phyloP scores from a whole-genome alignment of 176 grass and related monocot genomes.

The Lolium multiflorum region DNA sequence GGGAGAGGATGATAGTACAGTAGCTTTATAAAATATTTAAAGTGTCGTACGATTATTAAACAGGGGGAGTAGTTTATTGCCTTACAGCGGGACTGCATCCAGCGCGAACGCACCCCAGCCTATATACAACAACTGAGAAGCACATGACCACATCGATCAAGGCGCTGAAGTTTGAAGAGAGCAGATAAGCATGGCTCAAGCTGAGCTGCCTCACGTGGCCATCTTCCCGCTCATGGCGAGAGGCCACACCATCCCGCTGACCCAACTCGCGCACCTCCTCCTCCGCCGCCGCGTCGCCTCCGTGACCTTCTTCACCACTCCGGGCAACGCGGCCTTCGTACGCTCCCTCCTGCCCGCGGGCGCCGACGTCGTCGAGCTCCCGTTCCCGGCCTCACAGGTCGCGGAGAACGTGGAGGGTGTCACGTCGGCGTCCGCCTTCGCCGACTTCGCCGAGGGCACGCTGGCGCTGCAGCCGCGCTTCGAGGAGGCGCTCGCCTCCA shows the following conservation, averaged over 20 bases:
- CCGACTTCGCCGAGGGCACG: conserved; percentile 26
- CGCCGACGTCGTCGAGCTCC: conserved; percentile 42
- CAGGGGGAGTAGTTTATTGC: too few species aligned
- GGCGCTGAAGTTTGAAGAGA: too few species aligned
- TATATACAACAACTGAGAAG: too few species aligned
- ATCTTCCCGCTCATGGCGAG: conserved; percentile 47
- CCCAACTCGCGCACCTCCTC: conserved; percentile 38
- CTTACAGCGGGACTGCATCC: too few species aligned
- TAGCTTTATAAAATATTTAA: too few species aligned
- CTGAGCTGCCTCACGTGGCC: conserved; percentile 25
- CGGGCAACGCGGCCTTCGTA: conserved; percentile 39
- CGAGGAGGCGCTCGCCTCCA: conserved; percentile 35
- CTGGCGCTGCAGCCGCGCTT: conserved; percentile 40
- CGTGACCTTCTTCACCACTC: conserved; percentile 51
- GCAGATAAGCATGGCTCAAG: not conserved
- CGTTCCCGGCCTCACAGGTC: not conserved
- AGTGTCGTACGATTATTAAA: too few species aligned
- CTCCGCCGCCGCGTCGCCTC: conserved; percentile 18
- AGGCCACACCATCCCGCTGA: conserved; percentile 44
- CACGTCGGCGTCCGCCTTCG: not conserved
- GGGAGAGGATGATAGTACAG: too few species aligned
- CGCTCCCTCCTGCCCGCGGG: conserved; percentile 32
- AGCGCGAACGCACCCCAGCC: too few species aligned
- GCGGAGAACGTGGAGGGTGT: conserved; percentile 29
- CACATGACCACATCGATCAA: too few species aligned